Evolutionary conservation across 371 early-diverging fungal genomes (phyloP), one percentile per base, ranked within the genome.

Genomic region (Rhizopus stolonifer): DNA sequence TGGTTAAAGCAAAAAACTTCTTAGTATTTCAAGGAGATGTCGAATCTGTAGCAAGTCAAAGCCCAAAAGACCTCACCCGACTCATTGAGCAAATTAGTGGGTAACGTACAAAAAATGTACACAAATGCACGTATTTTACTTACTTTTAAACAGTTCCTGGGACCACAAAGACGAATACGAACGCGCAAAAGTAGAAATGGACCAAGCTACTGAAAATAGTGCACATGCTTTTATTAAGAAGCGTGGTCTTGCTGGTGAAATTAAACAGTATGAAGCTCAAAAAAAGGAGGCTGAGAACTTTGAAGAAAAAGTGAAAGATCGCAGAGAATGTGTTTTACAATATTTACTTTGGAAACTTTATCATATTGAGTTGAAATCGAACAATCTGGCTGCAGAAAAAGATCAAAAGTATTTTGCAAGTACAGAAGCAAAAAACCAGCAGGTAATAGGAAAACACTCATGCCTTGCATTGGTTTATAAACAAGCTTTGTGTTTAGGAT

Each of bases 21-120:
- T 75, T 99, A 46, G 99, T 99, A 8, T 99, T 99, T 65, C 99
- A 99, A 84, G 99, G 99, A 21, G 99, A 99, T 76, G 93, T 99
- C 4, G 96, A 98, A 62, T 87, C 93, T 4, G 86, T 98, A n/a
- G 96, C 99, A 4, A 87, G 93, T 18, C 99, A 99, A 72, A 88
- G 91, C 18, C 90, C 99, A 2, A 92, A 87, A 56, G 98, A 99
- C 39, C 79, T 99, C 55, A 93, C 99, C 2, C 76, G 80, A 9
- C 69, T 99, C 29, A 91, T 99, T 60, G 99, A 99, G 67, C 90
- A 94, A 59, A 91, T 99, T 57, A 93, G 94, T 61, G 99, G 96
- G 71, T 84, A 77, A 58, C 56, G 46, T 21, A 19, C 18, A 29
- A 29, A 29, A 29, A 29, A 29, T 17, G 8, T 25, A 24, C 11